Evolutionary conservation across 306 rosid genomes (phyloP), one percentile per base, ranked within the genome.

Genomic region (Pyrus betulifolia): DNA sequence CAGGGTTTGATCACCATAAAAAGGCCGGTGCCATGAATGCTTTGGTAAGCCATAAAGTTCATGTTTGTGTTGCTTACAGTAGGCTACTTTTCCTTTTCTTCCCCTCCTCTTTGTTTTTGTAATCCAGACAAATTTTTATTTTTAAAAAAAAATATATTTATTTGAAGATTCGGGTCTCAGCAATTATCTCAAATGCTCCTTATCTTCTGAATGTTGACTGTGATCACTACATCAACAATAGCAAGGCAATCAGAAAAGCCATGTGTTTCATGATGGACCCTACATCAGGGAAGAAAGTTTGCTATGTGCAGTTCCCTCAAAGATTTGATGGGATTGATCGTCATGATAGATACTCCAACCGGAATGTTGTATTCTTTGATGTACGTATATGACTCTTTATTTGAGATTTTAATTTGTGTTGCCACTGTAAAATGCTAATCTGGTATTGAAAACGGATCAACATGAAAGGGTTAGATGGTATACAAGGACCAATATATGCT

Each of bases 231-330:
- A 92, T 95, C 67, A 95, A 95, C 89, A 95, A 95, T 79, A 90
- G 97, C 86, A 95, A 92, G 87, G 99, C 99, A 11, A 90, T 95
- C 72, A 78, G 99, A 79, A 97, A 95, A 88, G 91, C 97, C 38
- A 95, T 95, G 99, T 95, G 99, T 84, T 95, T 95, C 88, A 90
- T 95, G 97, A 95, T 95, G 99, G 99, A 95, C 83, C 99, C 97
- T 77, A 88, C 89, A 70, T 79, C 87, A 55, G 97, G 99, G 85
- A 92, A 88, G 87, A 92, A 90, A 84, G 80, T 95, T 70, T 92
- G 99, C 81, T 95, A 92, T 67, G 99, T 95, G 78, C 99, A 95
- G 78, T 95, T 95, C 78, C 99, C 99, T 51, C 97, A 95, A 67
- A 90, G 99, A 84, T 95, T 95, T 80, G 99, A 92, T 82, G 99